Conservation (phyloP, 169 alveolate genomes). For the Eimeria necatrix region DNA sequence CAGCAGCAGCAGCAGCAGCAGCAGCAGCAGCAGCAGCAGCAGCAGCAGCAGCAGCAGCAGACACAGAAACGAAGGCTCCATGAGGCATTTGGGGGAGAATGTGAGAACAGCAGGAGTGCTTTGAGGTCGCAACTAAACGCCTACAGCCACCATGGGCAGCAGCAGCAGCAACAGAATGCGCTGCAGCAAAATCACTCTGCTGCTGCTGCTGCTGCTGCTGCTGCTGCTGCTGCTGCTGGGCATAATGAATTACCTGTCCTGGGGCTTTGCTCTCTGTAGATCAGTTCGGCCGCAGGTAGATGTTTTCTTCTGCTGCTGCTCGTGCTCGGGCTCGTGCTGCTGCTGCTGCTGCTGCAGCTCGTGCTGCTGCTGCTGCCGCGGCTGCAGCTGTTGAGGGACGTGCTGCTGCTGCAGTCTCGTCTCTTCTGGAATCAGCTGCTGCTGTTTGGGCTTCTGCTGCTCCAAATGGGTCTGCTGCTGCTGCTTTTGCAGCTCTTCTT, state of each 20-base stretch:
- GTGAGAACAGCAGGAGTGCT: too few species aligned
- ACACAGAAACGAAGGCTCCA: neutral
- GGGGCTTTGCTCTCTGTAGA: neutral
- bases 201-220: neutral
- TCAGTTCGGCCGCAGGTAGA: neutral
- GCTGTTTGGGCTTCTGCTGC: too few species aligned
- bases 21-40: constrained; percentile 25
- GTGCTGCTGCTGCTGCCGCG: too few species aligned
- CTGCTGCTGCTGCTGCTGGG: neutral
- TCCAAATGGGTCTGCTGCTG: too few species aligned
- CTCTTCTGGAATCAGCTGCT: too few species aligned
- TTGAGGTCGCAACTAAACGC: too few species aligned
- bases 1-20: constrained; percentile 6
- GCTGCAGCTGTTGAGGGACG: neutral
- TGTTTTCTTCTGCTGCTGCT: neutral
- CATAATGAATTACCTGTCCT: neutral
- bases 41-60: constrained; percentile 18
- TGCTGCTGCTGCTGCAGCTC: too few species aligned
- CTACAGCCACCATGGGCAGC: too few species aligned
- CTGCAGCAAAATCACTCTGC: neutral
- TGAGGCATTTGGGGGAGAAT: too few species aligned
- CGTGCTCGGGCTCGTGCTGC: too few species aligned
- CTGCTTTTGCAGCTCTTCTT: neutral
- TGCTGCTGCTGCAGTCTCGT: neutral
- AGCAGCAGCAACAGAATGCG: too few species aligned